Evolutionary conservation across 352 stramenopile species (phyloP).

Genomic region (Pythium aphanidermatum): DNA sequence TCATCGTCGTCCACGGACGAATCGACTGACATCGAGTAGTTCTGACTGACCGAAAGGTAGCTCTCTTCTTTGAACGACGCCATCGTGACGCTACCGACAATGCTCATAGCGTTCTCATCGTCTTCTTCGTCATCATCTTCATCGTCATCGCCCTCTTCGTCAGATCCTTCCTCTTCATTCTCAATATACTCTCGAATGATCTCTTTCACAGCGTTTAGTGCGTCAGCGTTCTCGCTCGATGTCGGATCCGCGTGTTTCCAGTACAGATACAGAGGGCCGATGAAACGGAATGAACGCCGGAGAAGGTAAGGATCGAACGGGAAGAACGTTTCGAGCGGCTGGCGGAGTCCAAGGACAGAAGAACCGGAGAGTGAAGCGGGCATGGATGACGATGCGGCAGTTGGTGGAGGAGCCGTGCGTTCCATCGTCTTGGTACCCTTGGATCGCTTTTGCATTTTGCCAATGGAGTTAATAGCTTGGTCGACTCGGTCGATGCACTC

Average conservation of each 20-base stretch:
- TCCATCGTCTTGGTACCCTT: conserved; percentile 64
- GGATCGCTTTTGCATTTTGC: conserved; percentile 21
- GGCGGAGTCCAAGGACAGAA: conserved; percentile 39
- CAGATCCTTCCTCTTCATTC: conserved; percentile 32
- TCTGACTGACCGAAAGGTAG: conserved; percentile 40
- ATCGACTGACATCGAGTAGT: conserved; percentile 46
- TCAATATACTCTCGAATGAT: conserved; percentile 57
- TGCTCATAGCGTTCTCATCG: conserved; percentile 44
- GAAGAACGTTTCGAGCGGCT: conserved; percentile 90
- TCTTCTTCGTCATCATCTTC: conserved; percentile 34
- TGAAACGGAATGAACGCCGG: conserved; percentile 88
- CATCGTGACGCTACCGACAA: conserved; percentile 42
- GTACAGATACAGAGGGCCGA: conserved; percentile 92
- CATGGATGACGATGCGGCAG: conserved; percentile 18
- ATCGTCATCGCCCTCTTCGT: conserved; percentile 29
- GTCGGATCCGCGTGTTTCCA: conserved; percentile 89
- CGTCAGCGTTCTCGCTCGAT: conserved; percentile 59
- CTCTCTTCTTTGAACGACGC: conserved; percentile 38
- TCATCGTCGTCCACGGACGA: conserved; percentile 48
- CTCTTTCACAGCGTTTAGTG: conserved; percentile 51
- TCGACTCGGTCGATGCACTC: conserved; percentile 72
- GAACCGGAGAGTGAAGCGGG: conserved; percentile 15
- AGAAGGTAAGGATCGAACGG: conserved; percentile 97
- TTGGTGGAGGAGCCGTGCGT: conserved; percentile 41
- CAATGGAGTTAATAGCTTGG: conserved; percentile 51